A percentile compares a stretch with the other conserved stretches of the same genome.
Conservation (phyloP, 2,329 filamentous ascomycete species). For the Trichoderma cornu-damae region DNA sequence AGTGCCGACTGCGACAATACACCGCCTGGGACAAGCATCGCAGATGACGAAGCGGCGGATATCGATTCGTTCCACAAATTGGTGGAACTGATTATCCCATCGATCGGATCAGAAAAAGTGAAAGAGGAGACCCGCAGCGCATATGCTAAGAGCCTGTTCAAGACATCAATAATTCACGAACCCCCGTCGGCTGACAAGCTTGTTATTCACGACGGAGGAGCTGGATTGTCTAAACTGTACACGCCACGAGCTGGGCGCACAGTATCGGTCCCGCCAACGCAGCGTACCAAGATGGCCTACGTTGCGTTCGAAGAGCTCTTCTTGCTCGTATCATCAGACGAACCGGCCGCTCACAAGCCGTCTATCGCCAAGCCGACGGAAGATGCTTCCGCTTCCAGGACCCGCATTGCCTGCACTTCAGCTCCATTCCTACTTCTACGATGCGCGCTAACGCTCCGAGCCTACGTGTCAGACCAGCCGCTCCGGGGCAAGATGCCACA, state of each 20-base stretch:
- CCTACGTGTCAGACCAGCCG: constrained; percentile 87
- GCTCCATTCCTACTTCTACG: constrained; percentile 80
- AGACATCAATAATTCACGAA: constrained; percentile 72
- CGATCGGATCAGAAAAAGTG: constrained; percentile 61
- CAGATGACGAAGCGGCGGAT: constrained; percentile 74
- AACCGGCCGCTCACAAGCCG: constrained; percentile 35
- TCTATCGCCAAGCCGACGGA: constrained; percentile 29
- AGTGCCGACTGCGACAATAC: constrained; percentile 54
- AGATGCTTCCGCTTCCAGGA: constrained; percentile 34
- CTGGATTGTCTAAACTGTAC: constrained; percentile 56
- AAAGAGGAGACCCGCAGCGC: constrained; percentile 60
- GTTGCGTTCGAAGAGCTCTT: constrained; percentile 77
- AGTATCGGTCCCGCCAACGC: constrained; percentile 58
- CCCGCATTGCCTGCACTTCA: constrained; percentile 66
- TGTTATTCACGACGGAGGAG: constrained; percentile 44
- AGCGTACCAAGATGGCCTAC: constrained; percentile 69
- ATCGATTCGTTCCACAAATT: constrained; percentile 67
- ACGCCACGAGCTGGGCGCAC: constrained; percentile 66
- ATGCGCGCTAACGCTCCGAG: constrained; percentile 71
- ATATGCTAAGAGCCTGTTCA: constrained; percentile 74
- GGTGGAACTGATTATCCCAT: constrained; percentile 65
- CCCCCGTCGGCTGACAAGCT: constrained; percentile 51
- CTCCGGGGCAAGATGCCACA: constrained; percentile 84
- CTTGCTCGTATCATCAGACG: constrained; percentile 51
- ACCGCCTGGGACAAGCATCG: constrained; percentile 44